Evolutionary conservation across 768 basidiomycete species (phyloP).

Genomic region (Lentinula detonsa): DNA sequence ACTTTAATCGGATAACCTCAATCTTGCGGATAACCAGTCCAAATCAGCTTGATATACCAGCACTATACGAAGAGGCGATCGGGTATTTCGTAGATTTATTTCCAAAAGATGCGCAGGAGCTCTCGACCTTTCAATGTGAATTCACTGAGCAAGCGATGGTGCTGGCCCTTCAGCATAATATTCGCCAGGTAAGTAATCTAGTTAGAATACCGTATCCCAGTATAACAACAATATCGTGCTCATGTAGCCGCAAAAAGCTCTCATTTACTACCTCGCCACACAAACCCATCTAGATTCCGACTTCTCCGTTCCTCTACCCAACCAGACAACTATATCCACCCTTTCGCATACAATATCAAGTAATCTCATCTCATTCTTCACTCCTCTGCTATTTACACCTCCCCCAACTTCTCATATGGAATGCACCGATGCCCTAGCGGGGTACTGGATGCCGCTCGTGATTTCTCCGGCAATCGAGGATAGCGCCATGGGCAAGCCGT

Average conservation of each 20-base stretch:
- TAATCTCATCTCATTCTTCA: conserved; percentile 58
- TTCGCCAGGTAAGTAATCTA: conserved; percentile 39
- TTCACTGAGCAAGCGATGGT: conserved; percentile 48
- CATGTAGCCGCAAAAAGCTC: conserved; percentile 49
- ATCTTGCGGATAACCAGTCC: conserved; percentile 55
- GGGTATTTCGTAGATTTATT: conserved; percentile 39
- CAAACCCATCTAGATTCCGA: conserved; percentile 43
- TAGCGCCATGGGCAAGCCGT: conserved; percentile 61
- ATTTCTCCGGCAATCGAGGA: conserved; percentile 57
- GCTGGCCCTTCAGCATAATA: conserved; percentile 40
- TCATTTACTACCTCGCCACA: conserved; percentile 61
- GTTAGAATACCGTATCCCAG: not conserved
- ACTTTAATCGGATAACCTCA: conserved; percentile 43
- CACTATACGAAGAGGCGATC: conserved; percentile 40
- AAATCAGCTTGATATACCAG: conserved; percentile 50
- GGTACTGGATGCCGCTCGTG: conserved; percentile 67
- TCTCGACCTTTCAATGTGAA: conserved; percentile 28
- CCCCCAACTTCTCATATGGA: conserved; percentile 65
- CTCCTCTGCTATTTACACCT: conserved; percentile 67
- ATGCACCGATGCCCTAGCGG: conserved; percentile 69
- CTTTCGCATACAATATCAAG: conserved; percentile 47
- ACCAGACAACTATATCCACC: conserved; percentile 21
- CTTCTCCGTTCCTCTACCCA: conserved; percentile 16
- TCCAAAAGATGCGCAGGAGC: conserved; percentile 40
- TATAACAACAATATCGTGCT: not conserved